These are phyloP conservation scores for Hysterangium stoloniferum DNA, from an alignment of 768 basidiomycete genomes.

Conservation along the genomic window DNA sequence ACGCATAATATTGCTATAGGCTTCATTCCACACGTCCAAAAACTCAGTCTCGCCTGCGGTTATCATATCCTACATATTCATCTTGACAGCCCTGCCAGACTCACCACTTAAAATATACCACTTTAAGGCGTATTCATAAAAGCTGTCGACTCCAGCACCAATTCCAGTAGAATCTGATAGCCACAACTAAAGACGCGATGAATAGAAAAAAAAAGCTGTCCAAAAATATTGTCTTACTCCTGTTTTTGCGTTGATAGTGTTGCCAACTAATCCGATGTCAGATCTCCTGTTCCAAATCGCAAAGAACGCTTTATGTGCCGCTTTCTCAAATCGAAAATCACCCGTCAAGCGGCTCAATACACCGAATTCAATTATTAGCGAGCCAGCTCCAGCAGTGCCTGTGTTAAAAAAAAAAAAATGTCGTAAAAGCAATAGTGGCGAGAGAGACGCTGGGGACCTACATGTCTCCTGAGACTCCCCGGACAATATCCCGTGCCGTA, in stretches of 20 bases:
- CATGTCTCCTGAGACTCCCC: constrained; percentile 84
- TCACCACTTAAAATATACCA: constrained; percentile 83
- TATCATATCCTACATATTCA: constrained; percentile 17
- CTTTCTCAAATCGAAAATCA: constrained; percentile 84
- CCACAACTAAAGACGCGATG: constrained; percentile 14
- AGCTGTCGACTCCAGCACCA: constrained; percentile 93
- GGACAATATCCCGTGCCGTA: constrained; percentile 65
- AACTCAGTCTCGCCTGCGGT: constrained; percentile 65
- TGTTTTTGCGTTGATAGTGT: constrained; percentile 73
- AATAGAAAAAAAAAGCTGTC: too few relatives aligned
- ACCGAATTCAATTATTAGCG: constrained; percentile 90
- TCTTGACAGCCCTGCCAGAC: constrained; percentile 16
- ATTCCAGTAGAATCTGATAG: constrained; percentile 63
- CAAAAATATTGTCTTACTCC: constrained; percentile 50
- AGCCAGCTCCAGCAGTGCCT: constrained; percentile 92
- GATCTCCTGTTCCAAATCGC: constrained; percentile 91
- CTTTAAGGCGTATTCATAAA: constrained; percentile 90
- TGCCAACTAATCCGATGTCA: constrained; percentile 78
- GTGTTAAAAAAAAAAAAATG: constrained; percentile 6
- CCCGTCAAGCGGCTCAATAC: constrained; percentile 86
- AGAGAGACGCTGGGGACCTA: constrained; percentile 31
- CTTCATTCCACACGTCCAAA: constrained; percentile 77
- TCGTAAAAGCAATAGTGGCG: not conserved
- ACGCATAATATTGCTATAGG: constrained; percentile 79
- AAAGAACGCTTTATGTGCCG: constrained; percentile 84